Evolutionary conservation across 75 land plant species (phyloP).

Genomic region (Azolla pinnata): DNA sequence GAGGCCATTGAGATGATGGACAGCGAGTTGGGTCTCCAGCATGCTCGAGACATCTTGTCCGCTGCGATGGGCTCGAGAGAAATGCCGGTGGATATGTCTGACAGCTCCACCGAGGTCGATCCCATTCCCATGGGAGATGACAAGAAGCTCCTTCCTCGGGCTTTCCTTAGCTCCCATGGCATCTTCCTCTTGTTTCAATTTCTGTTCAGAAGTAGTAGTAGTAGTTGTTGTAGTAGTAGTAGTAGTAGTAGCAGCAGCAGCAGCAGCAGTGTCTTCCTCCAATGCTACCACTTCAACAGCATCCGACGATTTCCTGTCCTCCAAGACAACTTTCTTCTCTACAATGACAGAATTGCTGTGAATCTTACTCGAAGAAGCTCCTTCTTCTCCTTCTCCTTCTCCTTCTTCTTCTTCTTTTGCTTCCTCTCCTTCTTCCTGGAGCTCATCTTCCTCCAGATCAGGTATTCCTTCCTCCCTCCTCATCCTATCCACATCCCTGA

Average conservation of each 20-base stretch:
- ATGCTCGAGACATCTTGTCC: conserved; percentile 47
- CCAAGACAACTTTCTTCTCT: conserved; percentile 16
- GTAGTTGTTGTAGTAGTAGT: conserved; percentile 11
- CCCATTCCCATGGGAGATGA: neutral
- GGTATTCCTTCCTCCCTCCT: conserved; percentile 54
- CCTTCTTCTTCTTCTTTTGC: neutral
- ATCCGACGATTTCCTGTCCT: neutral
- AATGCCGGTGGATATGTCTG: conserved; percentile 44
- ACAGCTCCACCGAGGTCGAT: conserved; percentile 43
- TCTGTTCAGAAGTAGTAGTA: conserved; percentile 7
- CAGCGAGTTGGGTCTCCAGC: conserved; percentile 57
- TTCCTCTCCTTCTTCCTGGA: conserved; percentile 15
- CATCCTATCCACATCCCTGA: too few species aligned
- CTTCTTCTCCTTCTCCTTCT: conserved; percentile 16
- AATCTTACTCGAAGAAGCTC: too few species aligned
- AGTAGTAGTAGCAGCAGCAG: conserved; percentile 24
- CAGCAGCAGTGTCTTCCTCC: too few species aligned
- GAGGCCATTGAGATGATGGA: conserved; percentile 40
- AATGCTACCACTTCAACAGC: conserved; percentile 10
- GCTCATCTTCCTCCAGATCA: conserved; percentile 46
- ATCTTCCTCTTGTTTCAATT: neutral
- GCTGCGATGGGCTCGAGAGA: conserved; percentile 36
- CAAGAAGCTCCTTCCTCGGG: neutral
- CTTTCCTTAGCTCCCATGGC: neutral
- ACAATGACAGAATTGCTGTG: conserved; percentile 7